Evolutionary conservation across 225 moss, liverwort and hornwort genomes (phyloP).

Genomic region (Pseudoscleropodium purum): DNA sequence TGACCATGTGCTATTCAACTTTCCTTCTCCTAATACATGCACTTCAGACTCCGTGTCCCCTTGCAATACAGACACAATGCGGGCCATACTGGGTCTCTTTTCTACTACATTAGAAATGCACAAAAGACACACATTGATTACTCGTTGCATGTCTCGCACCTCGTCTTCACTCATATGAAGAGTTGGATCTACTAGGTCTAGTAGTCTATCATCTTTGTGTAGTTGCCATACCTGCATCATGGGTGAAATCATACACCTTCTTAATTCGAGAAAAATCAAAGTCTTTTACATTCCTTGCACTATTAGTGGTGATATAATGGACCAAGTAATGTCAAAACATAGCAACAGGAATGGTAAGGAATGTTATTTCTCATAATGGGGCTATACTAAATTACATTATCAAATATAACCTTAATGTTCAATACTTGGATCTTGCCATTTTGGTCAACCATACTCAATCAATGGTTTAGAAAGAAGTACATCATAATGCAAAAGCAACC

Average conservation of each 20-base stretch:
- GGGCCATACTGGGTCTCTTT: not conserved
- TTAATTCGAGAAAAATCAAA: not conserved
- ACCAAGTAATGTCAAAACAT: rapidly evolving
- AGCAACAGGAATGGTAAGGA: rapidly evolving
- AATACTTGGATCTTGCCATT: not conserved
- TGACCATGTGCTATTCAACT: rapidly evolving
- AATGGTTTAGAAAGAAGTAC: not conserved
- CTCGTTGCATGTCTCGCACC: not conserved
- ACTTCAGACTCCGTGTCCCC: not conserved
- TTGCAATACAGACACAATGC: not conserved
- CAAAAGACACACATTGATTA: not conserved
- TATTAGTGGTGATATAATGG: not conserved
- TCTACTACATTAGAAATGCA: not conserved
- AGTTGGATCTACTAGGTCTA: not conserved
- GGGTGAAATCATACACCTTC: not conserved
- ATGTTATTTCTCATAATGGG: not conserved
- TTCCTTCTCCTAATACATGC: not conserved
- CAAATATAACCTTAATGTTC: not conserved
- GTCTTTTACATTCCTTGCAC: not conserved
- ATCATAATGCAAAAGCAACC: not conserved
- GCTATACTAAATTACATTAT: not conserved
- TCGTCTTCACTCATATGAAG: not conserved
- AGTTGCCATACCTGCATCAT: not conserved
- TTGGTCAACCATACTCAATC: not conserved
- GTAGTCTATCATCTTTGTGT: not conserved